Evolutionary conservation across 495 filamentous ascomycete genomes (phyloP).

Genomic region (Paragyromitra xinjiangensis): DNA sequence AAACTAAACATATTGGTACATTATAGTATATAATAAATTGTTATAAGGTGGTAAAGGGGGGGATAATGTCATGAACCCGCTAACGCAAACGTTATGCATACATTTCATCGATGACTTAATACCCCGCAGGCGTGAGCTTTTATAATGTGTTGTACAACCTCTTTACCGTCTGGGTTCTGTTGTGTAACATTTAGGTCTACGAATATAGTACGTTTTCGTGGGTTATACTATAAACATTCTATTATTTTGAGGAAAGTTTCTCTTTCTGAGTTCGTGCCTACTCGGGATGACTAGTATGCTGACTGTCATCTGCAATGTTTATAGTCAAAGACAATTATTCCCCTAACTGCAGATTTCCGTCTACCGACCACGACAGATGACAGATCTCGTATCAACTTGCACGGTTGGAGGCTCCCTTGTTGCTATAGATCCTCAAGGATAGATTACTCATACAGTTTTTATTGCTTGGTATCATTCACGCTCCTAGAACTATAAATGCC

Average conservation of each 20-base stretch:
- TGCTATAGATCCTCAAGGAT: neutral
- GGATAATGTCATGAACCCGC: too few species aligned
- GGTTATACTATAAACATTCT: neutral
- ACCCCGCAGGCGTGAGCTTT: neutral
- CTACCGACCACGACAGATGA: slow-evolving; percentile 2
- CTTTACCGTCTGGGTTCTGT: neutral
- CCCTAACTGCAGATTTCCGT: neutral
- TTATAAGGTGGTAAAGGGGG: neutral
- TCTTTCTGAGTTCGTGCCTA: neutral
- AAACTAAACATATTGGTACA: neutral
- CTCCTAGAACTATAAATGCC: neutral
- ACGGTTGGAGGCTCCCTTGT: neutral
- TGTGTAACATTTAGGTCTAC: too few species aligned
- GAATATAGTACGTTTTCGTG: neutral
- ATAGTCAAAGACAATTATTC: slow-evolving; percentile 2
- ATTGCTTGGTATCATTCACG: neutral
- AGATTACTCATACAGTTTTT: neutral
- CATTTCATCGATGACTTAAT: neutral
- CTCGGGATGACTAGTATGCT: neutral
- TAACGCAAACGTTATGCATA: neutral
- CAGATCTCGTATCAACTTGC: neutral
- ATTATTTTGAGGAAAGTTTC: slow-evolving; percentile 9
- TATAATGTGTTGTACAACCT: slow-evolving; percentile 10
- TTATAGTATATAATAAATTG: neutral
- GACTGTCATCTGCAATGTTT: neutral